Evolutionary conservation across 2,329 filamentous ascomycete species (phyloP), one percentile per base, ranked within the genome.

Genomic region (Colletotrichum theobromicola): DNA sequence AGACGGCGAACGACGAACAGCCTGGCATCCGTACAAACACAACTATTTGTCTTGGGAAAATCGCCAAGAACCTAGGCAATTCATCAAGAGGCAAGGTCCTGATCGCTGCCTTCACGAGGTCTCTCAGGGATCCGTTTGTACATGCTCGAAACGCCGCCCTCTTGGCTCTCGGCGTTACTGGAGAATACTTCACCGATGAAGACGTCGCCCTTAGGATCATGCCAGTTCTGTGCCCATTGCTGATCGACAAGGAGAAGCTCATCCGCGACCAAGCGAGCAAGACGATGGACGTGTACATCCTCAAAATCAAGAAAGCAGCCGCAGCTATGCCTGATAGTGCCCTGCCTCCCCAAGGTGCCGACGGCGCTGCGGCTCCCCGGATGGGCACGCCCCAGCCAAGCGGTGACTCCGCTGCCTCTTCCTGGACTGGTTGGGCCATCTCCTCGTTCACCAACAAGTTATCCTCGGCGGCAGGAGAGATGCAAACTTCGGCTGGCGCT

Each of bases 361-460:
- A 88, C 15, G 84, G 87, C 28, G 86, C 86, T 6, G 86, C 84
- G 24, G 89, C 90, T 1, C 93, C 94, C 2, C 91, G 95, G 37
- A 97, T 98, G 88, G 93, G 93, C 76, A 97, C 94, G 2, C 93
- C 95, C 2, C 94, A 95, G 75, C 86, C 90, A 3, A 83, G 80
- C 42, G 42, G 42, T 75, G 84, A 85, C 60, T 90, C 89, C 50
- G 89, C 93, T 68, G 87, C 89, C 26, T 92, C 92, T 4, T 89
- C 89, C 5, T 98, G 97, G 97, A 92, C 97, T 2, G 97, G 97
- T 15, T 99, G 97, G 97, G 97, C 97, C 2, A 98, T 99, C 69
- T 98, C 97, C 0, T 98, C 95, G 2, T 99, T 99, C 82, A 98
- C 97, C 3, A 98, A 98, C 84, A 98, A 98, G 80, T 83, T 98